These are phyloP conservation scores for Fusarium chaquense DNA, from an alignment of 2,329 filamentous ascomycete species.

Conservation along the genomic window DNA sequence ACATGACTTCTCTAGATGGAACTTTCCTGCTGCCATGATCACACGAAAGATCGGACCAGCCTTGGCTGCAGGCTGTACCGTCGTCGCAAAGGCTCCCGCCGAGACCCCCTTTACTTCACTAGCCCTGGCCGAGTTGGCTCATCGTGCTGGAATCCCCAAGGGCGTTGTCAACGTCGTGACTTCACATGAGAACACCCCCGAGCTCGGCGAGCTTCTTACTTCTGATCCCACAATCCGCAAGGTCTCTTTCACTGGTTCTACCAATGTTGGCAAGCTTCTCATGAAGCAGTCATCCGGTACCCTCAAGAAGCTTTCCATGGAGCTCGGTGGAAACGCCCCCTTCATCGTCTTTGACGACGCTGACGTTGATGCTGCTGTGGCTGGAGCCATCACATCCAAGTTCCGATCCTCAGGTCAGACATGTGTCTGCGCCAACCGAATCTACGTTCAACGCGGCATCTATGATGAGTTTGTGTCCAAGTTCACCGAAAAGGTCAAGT, in stretches of 20 bases:
- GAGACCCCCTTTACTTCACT: constrained; percentile 94
- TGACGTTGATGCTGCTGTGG: constrained; percentile 85
- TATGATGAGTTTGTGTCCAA: constrained; percentile 79
- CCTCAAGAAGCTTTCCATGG: constrained; percentile 85
- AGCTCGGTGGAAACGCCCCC: constrained; percentile 93
- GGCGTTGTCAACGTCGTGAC: constrained; percentile 94
- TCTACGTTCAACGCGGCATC: constrained; percentile 82
- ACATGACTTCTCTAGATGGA: constrained; percentile 69
- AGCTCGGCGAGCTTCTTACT: constrained; percentile 82
- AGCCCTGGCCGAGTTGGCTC: constrained; percentile 86
- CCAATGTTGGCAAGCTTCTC: constrained; percentile 75
- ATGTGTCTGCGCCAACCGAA: constrained; percentile 88
- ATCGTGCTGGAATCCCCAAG: constrained; percentile 87
- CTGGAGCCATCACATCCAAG: constrained; percentile 86
- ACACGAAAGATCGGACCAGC: constrained; percentile 78
- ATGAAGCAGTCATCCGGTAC: constrained; percentile 91
- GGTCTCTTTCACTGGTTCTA: constrained; percentile 92
- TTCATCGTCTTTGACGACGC: constrained; percentile 98
- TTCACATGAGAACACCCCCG: constrained; percentile 80
- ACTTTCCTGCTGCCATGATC: constrained; percentile 85
- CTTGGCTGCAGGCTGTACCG: constrained; percentile 93
- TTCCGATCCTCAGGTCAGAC: constrained; percentile 97
- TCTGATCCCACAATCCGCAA: constrained; percentile 81
- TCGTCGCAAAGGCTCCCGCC: constrained; percentile 89
- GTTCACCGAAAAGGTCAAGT: constrained; percentile 77